Conservation (phyloP, 2,329 filamentous ascomycete species). For the Colletotrichum chrysophilum region DNA sequence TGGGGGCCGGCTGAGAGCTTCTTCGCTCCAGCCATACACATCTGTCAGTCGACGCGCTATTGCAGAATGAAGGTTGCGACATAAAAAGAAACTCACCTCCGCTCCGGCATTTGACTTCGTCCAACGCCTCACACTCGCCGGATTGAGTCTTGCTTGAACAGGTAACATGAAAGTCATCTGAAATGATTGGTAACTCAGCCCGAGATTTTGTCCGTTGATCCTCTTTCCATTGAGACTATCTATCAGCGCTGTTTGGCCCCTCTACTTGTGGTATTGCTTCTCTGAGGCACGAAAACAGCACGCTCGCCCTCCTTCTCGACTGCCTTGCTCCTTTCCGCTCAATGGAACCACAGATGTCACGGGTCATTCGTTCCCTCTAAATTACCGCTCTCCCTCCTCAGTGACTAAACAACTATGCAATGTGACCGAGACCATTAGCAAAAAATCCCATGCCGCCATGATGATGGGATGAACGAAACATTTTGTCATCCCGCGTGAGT, state of each 20-base stretch:
- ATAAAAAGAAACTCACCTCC: not conserved
- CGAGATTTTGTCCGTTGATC: not conserved
- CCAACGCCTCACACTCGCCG: not conserved
- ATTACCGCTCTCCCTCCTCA: slow-evolving; percentile 13
- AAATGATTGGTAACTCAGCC: not conserved
- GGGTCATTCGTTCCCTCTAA: slow-evolving; percentile 13
- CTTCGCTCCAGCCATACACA: not conserved
- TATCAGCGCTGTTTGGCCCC: slow-evolving; percentile 11
- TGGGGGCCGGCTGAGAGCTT: not conserved
- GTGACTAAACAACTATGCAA: slow-evolving; percentile 21
- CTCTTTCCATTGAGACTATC: slow-evolving; percentile 21
- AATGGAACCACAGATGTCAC: slow-evolving; percentile 5
- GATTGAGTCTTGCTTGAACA: not conserved
- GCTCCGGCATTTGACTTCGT: not conserved
- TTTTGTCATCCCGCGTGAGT: slow-evolving; percentile 15
- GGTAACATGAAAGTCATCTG: not conserved
- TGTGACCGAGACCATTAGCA: slow-evolving; percentile 21
- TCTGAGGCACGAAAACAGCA: not conserved
- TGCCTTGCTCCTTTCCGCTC: not conserved
- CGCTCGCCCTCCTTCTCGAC: not conserved
- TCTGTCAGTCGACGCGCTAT: not conserved
- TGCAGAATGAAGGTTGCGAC: not conserved
- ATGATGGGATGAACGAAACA: slow-evolving; percentile 18
- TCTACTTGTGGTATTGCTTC: not conserved
- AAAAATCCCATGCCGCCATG: slow-evolving; percentile 15